Percentiles rank a stretch among this genome's conserved stretches.
Conservation (phyloP, 352 stramenopile species). For the Phytophthora chlamydospora region DNA sequence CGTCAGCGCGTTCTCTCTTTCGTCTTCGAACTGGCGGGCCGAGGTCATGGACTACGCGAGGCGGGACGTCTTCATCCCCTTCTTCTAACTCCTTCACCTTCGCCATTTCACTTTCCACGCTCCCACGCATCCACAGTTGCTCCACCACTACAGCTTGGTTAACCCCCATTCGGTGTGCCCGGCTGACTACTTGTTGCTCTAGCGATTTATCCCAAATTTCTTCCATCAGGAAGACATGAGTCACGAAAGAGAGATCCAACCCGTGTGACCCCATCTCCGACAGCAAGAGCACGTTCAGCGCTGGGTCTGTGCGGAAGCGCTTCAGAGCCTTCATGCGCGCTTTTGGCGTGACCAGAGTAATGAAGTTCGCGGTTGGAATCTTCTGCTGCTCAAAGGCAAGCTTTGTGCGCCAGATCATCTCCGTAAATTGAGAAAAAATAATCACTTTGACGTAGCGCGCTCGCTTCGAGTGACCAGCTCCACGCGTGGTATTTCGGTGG, state of each 20-base stretch:
- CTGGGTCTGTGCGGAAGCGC: slow-evolving; percentile 51
- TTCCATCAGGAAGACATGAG: slow-evolving; percentile 97
- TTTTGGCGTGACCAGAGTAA: slow-evolving; percentile 37
- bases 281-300: slow-evolving; percentile 91
- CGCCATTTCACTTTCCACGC: slow-evolving; percentile 74
- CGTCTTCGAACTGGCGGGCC: slow-evolving; percentile 15
- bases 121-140: slow-evolving; percentile 82
- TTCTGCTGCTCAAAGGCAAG: slow-evolving; percentile 65
- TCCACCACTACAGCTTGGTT: slow-evolving; percentile 91
- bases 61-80: slow-evolving; percentile 3
- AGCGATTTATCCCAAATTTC: slow-evolving; percentile 95
- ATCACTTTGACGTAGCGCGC: slow-evolving; percentile 62
- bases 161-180: slow-evolving; percentile 95
- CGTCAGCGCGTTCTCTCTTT: slow-evolving; percentile 15
- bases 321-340: slow-evolving; percentile 50
- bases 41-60: slow-evolving; percentile 13
- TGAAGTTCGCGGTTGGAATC: slow-evolving; percentile 57
- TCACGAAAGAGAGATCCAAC: slow-evolving; percentile 97
- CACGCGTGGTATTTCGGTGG: slow-evolving; percentile 1
- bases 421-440: slow-evolving; percentile 75
- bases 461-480: not conserved
- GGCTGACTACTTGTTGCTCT: slow-evolving; percentile 94
- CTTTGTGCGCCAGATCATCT: slow-evolving; percentile 68
- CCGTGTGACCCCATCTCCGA: slow-evolving; percentile 93
- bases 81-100: slow-evolving; percentile 42